Evolutionary conservation across 257 asterid species (phyloP).

Genomic region (Solanum piurae): DNA sequence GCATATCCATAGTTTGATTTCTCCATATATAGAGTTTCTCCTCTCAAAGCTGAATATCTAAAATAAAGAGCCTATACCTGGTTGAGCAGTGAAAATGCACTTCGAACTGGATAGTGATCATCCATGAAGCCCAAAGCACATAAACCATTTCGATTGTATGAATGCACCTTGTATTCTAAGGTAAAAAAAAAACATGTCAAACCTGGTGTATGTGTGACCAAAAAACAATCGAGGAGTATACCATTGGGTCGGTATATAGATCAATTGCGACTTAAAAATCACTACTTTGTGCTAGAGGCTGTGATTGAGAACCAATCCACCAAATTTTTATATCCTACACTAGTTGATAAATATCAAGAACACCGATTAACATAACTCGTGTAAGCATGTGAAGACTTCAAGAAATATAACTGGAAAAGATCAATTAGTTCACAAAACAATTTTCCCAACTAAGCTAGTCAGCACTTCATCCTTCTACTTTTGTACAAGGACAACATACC

Average conservation of each 20-base stretch:
- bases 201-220: background rate
- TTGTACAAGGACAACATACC: background rate
- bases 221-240: background rate
- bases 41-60: background rate
- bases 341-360: background rate
- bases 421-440: background rate
- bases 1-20: background rate
- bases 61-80: conserved; percentile 34
- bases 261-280: background rate
- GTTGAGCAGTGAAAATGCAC: conserved; percentile 85
- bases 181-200: background rate
- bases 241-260: background rate
- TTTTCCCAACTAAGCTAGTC: background rate
- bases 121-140: conserved; percentile 89
- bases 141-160: conserved; percentile 71
- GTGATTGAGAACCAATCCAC: background rate
- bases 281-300: background rate
- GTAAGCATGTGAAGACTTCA: background rate
- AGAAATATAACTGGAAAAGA: background rate
- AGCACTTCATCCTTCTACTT: background rate
- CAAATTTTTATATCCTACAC: background rate
- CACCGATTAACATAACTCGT: background rate
- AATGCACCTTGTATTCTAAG: conserved; percentile 80
- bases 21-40: background rate
- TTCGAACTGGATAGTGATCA: conserved; percentile 84